Base-by-base conservation (phyloP, 1,139 yeast species). In the Saccharomyces hybrid region DNA sequence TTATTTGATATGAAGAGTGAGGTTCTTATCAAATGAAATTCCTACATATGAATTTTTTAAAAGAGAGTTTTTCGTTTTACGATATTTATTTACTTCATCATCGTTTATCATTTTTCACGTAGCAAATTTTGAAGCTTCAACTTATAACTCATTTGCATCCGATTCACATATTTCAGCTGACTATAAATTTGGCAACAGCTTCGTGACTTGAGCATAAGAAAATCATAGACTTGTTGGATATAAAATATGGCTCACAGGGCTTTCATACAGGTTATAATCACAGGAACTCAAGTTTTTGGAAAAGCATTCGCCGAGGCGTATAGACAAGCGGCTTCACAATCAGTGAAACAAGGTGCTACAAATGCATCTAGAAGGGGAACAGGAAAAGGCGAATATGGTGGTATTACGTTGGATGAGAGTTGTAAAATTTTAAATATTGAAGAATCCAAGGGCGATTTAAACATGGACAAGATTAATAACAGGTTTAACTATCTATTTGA, bases 271-370 rank as follows among this genome's bases (percentile, higher is more conserved):
- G 96, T 93, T 60, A 80, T 90, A 56, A 81, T 91, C 68, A 91
- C 98, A 23, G 98, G 98, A 55, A 95, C 98, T 11, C 85, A 89
- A 60, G 98, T 93, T 47, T 90, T 93, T 69, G 98, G 98, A 53
- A 82, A 88, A 62, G 99, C 99, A 0, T 93, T 93, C 72, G 81
- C 91, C n/a, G 97, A 90, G 70, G 98, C 99, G 0, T 93, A 91
- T 77, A 86, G 86, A 66, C 98, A 93, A 73, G 98, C 99, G 1
- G 96, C 97, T 16, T 85, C 88, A 55, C 90, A 89, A 46, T 81
- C 89, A 8, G 88, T 89, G 6, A 81, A 86, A 51, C 81, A 81
- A 61, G 75, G 79, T 54, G 88, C 95, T 19, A 75, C 80, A 14
- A 75, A 79, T 28, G 80, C 82, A 2, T 70, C 73, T 0, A 70